A percentile compares a stretch with the other conserved stretches of the same genome.
These are phyloP conservation scores for Chlorella sp. DNA, from an alignment of 139 green algal genomes.

Conservation along the genomic window DNA sequence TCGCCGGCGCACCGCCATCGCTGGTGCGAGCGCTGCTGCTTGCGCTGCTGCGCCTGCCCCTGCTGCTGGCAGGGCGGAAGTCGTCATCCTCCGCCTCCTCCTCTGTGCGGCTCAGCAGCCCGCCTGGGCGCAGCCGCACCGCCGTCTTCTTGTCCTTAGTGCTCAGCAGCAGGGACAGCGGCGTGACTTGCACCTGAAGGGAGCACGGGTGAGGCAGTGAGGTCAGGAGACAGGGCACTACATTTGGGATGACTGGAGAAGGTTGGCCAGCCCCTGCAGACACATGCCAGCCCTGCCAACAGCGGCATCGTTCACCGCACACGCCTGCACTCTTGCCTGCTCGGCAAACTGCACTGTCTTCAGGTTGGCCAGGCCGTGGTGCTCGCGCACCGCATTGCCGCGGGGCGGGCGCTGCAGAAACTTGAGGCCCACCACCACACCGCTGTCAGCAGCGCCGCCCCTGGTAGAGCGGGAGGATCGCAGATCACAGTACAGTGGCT, in stretches of 20 bases:
- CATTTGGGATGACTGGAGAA: no score
- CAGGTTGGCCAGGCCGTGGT: slow-evolving; percentile 38
- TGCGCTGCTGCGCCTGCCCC: not conserved
- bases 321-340: slow-evolving; percentile 13
- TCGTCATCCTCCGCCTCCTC: slow-evolving; percentile 23
- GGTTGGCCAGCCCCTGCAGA: no score
- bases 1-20: not conserved
- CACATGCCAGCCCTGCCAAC: no score
- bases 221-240: no score
- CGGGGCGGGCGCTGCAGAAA: slow-evolving; percentile 44
- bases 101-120: not conserved
- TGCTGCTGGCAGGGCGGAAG: not conserved
- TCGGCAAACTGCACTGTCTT: slow-evolving; percentile 53
- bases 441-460: no score
- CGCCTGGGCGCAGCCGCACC: slow-evolving; percentile 12
- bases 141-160: slow-evolving; percentile 55
- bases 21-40: not conserved
- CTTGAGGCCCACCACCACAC: slow-evolving; percentile 33
- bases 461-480: no score
- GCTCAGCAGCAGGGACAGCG: slow-evolving; percentile 29
- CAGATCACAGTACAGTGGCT: no score
- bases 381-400: slow-evolving; percentile 41
- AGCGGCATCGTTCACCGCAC: no score
- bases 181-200: slow-evolving; percentile 26
- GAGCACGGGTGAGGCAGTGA: no score